Base-by-base conservation (phyloP, 2,329 filamentous ascomycete species). In the Cryphonectria carpinicola region DNA sequence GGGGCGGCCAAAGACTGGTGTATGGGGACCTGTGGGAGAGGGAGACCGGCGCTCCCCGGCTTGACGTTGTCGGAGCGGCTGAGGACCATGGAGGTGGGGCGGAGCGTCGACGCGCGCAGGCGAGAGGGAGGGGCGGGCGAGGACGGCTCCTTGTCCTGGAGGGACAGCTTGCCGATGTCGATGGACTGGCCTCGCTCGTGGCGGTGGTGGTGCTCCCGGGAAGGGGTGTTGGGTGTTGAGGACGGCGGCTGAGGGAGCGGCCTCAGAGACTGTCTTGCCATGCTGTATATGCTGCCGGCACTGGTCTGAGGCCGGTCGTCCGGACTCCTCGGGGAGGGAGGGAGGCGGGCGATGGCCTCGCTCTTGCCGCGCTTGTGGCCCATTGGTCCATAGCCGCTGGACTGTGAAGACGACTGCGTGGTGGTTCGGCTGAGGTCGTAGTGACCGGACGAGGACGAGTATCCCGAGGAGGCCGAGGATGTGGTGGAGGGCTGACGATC, bases 291-390 rank as follows among this genome's bases (percentile, higher is more conserved):
- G 75, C 88, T 89, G 46, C 89, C 88, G n/a, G 88, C 84, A 41
- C 69, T 72, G 72, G 81, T 79, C 70, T 76, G 37, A 65, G 80
- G 81, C 75, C 83, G 81, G 72, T 72, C 77, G 52, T 75, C 74
- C 25, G 77, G 74, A 72, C 78, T 84, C 82, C 78, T 85, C 80
- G 80, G 84, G 78, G 71, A 81, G 81, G 74, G 86, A 81, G 71
- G 84, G 81, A 75, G 85, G 79, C 77, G 89, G 86, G 60, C 85
- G 52, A 58, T 52, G 84, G 71, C 87, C 84, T 96, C 93, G 81
- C 93, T 95, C 80, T 90, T 87, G 72, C 92, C 92, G 79, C 93
- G 89, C 80, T 90, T 92, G 78, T 95, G 93, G 65, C 86, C 85
- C 72, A 81, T 76, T 71, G 79, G 78, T 71, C 81, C 80, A 79